phyloP scores from a whole-genome alignment of 2,329 filamentous ascomycete species.

The Paracamarosporium sp. region DNA sequence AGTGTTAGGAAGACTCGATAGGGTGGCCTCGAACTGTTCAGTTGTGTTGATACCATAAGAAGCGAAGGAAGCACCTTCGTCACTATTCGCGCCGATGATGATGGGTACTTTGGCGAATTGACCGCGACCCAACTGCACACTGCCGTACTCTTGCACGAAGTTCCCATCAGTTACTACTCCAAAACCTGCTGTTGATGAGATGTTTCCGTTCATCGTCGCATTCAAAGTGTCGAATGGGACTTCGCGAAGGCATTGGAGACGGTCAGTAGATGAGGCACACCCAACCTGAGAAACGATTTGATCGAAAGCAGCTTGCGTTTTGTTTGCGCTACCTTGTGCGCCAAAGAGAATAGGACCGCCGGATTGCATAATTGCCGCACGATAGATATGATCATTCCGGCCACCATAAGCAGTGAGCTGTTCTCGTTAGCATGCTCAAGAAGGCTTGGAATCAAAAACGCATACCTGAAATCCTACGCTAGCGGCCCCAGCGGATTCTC shows the following conservation, averaged over 20 bases:
- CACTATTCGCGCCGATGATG: conserved; percentile 66
- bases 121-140: conserved; percentile 59
- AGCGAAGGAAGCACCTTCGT: conserved; percentile 66
- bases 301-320: conserved; percentile 41
- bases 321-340: conserved; percentile 64
- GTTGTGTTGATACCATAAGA: conserved; percentile 61
- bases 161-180: conserved; percentile 59
- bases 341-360: conserved; percentile 34
- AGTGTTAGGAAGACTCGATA: conserved; percentile 12
- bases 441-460: too few species aligned
- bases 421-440: neutral
- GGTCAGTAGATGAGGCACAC: conserved; percentile 56
- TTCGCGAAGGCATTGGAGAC: conserved; percentile 58
- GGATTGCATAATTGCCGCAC: conserved; percentile 50
- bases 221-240: conserved; percentile 66
- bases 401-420: conserved; percentile 3
- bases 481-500: conserved; percentile 45
- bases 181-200: conserved; percentile 10
- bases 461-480: neutral
- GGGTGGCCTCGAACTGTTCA: conserved; percentile 52
- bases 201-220: conserved; percentile 39
- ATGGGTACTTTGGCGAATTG: conserved; percentile 69
- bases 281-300: conserved; percentile 47
- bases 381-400: conserved; percentile 51
- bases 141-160: conserved; percentile 57